Percentiles rank a stretch among this genome's conserved stretches.
Evolutionary conservation across 371 early-diverging fungal genomes (phyloP).

Genomic region (Mortierella sp.): DNA sequence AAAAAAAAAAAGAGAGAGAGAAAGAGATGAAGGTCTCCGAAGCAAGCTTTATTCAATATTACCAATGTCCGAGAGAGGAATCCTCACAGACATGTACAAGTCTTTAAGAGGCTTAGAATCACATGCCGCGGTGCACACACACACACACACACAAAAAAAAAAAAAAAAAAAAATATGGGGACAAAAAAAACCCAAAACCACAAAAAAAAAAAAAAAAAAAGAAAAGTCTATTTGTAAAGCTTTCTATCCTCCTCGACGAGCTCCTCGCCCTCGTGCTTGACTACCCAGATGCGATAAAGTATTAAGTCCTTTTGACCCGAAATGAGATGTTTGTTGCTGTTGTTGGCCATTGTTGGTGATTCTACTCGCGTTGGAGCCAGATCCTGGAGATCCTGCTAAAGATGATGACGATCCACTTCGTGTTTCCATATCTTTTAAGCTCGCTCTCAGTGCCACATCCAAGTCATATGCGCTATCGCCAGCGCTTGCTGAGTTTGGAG

Average conservation of each 20-base stretch:
- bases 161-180: too few relatives aligned
- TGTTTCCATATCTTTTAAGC: conserved; percentile 37
- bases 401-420: conserved; percentile 23
- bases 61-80: neutral
- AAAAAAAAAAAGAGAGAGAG: neutral
- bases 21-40: neutral
- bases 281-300: conserved; percentile 25
- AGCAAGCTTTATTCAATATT: too few relatives aligned
- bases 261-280: conserved; percentile 36
- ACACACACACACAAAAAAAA: too few relatives aligned
- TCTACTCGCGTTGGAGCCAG: conserved; percentile 16
- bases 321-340: conserved; percentile 30
- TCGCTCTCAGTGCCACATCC: conserved; percentile 41
- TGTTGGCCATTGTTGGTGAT: conserved; percentile 25
- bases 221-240: too few relatives aligned
- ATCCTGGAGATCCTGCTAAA: conserved; percentile 14
- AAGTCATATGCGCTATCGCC: conserved; percentile 36
- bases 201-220: too few relatives aligned
- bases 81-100: too few relatives aligned
- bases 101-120: too few relatives aligned
- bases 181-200: too few relatives aligned
- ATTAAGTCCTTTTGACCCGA: conserved; percentile 35
- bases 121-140: too few relatives aligned
- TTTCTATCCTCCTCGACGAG: conserved; percentile 43
- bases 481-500: conserved; percentile 2